Base-by-base conservation (phyloP, 1,139 yeast species). In the Candida gigantensis region DNA sequence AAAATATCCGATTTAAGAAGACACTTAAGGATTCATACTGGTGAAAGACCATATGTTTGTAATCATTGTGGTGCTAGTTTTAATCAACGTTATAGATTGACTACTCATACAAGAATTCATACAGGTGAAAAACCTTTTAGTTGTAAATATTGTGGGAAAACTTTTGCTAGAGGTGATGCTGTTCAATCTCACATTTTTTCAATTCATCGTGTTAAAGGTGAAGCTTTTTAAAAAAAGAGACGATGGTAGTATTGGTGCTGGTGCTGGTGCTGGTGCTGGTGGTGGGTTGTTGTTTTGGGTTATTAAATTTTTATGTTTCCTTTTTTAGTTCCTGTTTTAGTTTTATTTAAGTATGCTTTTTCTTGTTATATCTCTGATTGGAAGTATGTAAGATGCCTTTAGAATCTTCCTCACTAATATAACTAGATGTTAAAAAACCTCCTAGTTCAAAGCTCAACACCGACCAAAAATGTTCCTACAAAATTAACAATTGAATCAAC, bases 101-200 rank as follows among this genome's bases (percentile, higher is more conserved):
- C 61, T 8, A 57, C 62, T 15, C 62, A 57, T 39, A 34, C 44
- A 38, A 46, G 62, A 32, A 46, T 47, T 26, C 62, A 57, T 41
- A 51, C 61, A 13, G 62, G 62, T 3, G 62, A 57, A 36, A 57
- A 57, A 39, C 62, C 62, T 17, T 56, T 56, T 34, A 34, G 27
- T 25, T 57, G 62, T 37, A 42, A 43, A 16, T 52, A 53, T 41
- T 57, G 62, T 35, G 54, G 47, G 8, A 55, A 54, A 36, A 34
- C 44, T 8, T 57, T 57, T 49, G 60, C 60, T 11, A 40, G 62
- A 34, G 62, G 62, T 26, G 62, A 57, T 46, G 60, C 61, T 3
- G 55, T 53, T 13, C 57, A 54, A 40, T 48, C 54, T 10, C 61
- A 56, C 44, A 50, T 55, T 16, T 52, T 53, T 31, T 50, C 49